phyloP scores from a whole-genome alignment of 2,329 filamentous ascomycete genomes.

The Pseudogymnoascus sp. region DNA sequence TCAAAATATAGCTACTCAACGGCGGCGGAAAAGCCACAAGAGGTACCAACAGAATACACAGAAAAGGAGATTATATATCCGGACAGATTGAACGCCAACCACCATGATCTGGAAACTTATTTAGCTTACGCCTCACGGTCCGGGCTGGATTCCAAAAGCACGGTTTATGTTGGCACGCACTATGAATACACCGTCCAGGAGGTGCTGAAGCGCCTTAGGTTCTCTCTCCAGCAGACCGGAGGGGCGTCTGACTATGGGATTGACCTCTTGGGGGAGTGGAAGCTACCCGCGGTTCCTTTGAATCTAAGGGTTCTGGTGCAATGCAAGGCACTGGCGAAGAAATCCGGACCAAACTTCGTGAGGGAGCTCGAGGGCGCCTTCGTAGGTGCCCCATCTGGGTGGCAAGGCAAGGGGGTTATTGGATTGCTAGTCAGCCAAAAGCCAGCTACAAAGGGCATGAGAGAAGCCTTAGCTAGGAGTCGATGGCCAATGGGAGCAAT shows the following conservation, averaged over 20 bases:
- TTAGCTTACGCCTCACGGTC: conserved; percentile 52
- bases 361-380: conserved; percentile 79
- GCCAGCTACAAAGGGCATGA: conserved; percentile 69
- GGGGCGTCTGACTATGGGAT: conserved; percentile 63
- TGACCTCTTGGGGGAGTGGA: conserved; percentile 68
- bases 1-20: conserved; percentile 7
- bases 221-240: conserved; percentile 59
- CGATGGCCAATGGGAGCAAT: conserved; percentile 66
- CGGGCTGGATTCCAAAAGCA: conserved; percentile 47
- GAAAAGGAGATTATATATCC: conserved; percentile 36
- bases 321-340: conserved; percentile 57
- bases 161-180: conserved; percentile 63
- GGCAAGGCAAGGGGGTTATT: conserved; percentile 58
- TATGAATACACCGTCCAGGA: conserved; percentile 66
- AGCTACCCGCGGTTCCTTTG: conserved; percentile 38
- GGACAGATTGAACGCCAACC: conserved; percentile 41
- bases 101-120: conserved; percentile 60
- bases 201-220: conserved; percentile 52
- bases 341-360: conserved; percentile 48
- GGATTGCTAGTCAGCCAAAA: conserved; percentile 64
- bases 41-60: not conserved
- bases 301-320: conserved; percentile 48
- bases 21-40: not conserved
- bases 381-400: conserved; percentile 63
- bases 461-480: conserved; percentile 62